These are phyloP conservation scores for Sporothrix protearum DNA, from an alignment of 2,329 filamentous ascomycete species.

Conservation along the genomic window DNA sequence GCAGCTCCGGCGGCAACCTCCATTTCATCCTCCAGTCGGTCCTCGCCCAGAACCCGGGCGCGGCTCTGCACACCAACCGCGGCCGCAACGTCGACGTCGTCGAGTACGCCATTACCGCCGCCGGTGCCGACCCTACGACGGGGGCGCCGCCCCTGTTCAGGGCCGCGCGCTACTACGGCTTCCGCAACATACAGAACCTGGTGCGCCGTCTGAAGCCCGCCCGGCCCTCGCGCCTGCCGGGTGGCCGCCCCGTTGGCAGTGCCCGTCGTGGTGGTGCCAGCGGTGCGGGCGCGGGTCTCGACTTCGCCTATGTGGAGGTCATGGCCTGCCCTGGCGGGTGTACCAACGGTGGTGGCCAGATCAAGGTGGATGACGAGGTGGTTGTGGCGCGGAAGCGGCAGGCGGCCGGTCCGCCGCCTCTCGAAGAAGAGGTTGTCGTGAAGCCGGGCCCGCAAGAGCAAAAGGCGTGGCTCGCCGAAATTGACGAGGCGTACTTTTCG, in stretches of 20 bases:
- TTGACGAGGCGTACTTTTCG: conserved; percentile 90
- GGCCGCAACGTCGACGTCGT: conserved; percentile 89
- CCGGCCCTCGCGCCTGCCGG: conserved; percentile 73
- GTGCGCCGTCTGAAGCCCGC: conserved; percentile 87
- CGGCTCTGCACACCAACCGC: conserved; percentile 64
- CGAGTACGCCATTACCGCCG: conserved; percentile 67
- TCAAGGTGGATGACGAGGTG: conserved; percentile 79
- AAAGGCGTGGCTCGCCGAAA: conserved; percentile 75
- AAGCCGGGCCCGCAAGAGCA: conserved; percentile 74
- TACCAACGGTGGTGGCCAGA: conserved; percentile 94
- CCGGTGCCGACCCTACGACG: conserved; percentile 42
- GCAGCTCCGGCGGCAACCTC: conserved; percentile 85
- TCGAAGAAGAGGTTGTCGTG: background rate
- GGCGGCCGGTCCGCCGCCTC: background rate
- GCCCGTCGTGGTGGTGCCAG: conserved; percentile 42
- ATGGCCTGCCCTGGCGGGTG: conserved; percentile 99
- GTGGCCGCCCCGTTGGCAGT: conserved; percentile 60
- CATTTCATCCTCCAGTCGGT: conserved; percentile 77
- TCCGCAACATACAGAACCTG: conserved; percentile 96
- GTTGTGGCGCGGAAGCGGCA: conserved; percentile 45
- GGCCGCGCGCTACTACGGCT: conserved; percentile 91
- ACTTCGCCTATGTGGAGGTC: conserved; percentile 93
- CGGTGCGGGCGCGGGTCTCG: conserved; percentile 49
- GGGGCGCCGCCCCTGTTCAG: conserved; percentile 60
- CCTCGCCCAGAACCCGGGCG: conserved; percentile 66